These are phyloP conservation scores for Agaricus sinodeliciosus DNA, from an alignment of 768 basidiomycete species.

Conservation along the genomic window DNA sequence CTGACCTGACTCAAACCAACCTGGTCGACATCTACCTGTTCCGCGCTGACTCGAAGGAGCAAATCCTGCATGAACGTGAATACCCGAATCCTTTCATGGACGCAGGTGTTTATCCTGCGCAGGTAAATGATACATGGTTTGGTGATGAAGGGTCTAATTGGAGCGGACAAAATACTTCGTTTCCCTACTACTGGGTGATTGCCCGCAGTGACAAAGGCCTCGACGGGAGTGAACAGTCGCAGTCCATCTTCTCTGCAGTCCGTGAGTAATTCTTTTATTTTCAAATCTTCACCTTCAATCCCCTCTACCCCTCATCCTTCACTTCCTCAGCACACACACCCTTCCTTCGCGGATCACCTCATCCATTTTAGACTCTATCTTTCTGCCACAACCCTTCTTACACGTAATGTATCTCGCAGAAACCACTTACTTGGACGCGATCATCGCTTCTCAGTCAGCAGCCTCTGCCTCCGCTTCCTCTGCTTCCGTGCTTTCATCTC, in stretches of 20 bases:
- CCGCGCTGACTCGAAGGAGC: slow-evolving; percentile 56
- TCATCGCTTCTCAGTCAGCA: slow-evolving; percentile 49
- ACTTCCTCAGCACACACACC: background rate
- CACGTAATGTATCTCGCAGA: slow-evolving; percentile 33
- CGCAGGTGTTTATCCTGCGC: slow-evolving; percentile 45
- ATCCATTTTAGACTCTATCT: slow-evolving; percentile 7
- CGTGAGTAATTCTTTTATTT: slow-evolving; percentile 46
- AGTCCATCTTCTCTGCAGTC: slow-evolving; percentile 71
- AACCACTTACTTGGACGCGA: slow-evolving; percentile 69
- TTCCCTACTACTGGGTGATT: slow-evolving; percentile 75
- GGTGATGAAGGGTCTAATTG: slow-evolving; percentile 44
- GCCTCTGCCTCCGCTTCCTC: slow-evolving; percentile 30
- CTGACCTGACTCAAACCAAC: slow-evolving; percentile 56
- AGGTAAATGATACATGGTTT: slow-evolving; percentile 75
- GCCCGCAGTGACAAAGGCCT: slow-evolving; percentile 50
- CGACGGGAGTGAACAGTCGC: slow-evolving; percentile 53
- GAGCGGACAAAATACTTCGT: slow-evolving; percentile 47
- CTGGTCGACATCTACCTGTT: slow-evolving; percentile 73
- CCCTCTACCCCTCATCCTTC: background rate
- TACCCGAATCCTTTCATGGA: slow-evolving; percentile 40
- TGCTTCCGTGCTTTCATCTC: slow-evolving; percentile 17
- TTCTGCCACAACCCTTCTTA: slow-evolving; percentile 6
- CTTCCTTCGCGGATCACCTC: slow-evolving; percentile 7
- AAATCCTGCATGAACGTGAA: slow-evolving; percentile 38
- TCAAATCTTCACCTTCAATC: background rate